These are phyloP conservation scores for Colletotrichum endophyticum DNA, from an alignment of 2,329 filamentous ascomycete species.

Conservation along the genomic window DNA sequence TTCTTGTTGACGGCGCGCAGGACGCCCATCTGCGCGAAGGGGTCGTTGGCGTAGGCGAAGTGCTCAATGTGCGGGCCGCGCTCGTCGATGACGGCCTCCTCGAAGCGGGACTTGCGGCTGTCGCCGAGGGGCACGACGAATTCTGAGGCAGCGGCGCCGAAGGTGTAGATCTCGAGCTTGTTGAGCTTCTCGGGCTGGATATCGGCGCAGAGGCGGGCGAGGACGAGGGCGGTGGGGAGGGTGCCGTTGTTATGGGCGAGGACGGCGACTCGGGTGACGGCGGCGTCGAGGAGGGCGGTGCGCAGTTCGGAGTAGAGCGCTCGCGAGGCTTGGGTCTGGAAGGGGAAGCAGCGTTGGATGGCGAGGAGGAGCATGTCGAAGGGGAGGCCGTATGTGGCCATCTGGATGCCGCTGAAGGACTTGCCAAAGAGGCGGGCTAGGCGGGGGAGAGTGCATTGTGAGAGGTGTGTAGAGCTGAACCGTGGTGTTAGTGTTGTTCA, in stretches of 20 bases:
- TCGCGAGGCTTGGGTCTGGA: constrained; percentile 32
- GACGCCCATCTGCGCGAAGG: constrained; percentile 42
- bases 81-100: constrained; percentile 20
- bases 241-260: constrained; percentile 45
- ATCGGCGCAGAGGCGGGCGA: constrained; percentile 41
- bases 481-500: not conserved
- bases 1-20: constrained; percentile 38
- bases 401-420: constrained; percentile 54
- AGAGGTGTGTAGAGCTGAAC: constrained; percentile 31
- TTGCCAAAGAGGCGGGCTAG: constrained; percentile 40
- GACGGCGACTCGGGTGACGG: constrained; percentile 38
- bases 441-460: constrained; percentile 33
- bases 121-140: constrained; percentile 39
- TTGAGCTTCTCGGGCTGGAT: constrained; percentile 37
- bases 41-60: constrained; percentile 39
- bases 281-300: constrained; percentile 35
- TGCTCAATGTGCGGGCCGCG: constrained; percentile 38
- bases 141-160: constrained; percentile 42
- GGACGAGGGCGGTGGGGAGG: constrained; percentile 37
- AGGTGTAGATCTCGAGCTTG: constrained; percentile 49
- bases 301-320: constrained; percentile 41
- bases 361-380: constrained; percentile 52
- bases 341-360: constrained; percentile 33
- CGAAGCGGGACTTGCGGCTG: constrained; percentile 20
- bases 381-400: constrained; percentile 54